Percentiles rank a stretch among this genome's conserved stretches.
These are phyloP conservation scores for Pyrus betulifolia DNA, from an alignment of 306 rosid species.

Conservation along the genomic window DNA sequence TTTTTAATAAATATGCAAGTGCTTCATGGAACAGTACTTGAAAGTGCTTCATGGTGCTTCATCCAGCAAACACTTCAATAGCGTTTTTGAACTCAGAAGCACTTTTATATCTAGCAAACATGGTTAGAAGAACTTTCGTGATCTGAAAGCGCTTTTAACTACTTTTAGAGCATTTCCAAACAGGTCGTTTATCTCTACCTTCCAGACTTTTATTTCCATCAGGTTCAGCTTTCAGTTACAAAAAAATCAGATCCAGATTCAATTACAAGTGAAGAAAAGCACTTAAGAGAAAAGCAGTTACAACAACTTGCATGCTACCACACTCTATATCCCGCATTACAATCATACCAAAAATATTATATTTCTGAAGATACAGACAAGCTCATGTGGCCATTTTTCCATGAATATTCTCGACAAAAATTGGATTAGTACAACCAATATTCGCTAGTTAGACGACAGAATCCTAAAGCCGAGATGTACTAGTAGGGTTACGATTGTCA, in stretches of 20 bases:
- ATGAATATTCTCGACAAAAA: neutral
- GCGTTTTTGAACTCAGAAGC: neutral
- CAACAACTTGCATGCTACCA: neutral
- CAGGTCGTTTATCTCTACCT: neutral
- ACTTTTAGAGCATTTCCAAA: too few species aligned
- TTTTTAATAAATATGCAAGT: too few species aligned
- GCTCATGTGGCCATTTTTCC: neutral
- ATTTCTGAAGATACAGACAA: neutral
- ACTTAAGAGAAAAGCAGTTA: neutral
- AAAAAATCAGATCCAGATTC: too few species aligned
- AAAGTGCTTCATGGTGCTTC: too few species aligned
- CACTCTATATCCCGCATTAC: neutral
- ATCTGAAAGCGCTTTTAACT: too few species aligned
- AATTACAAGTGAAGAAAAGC: neutral
- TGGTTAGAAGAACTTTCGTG: too few species aligned
- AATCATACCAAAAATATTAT: neutral
- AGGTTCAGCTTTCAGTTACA: neutral
- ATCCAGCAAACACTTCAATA: too few species aligned
- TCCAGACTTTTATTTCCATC: neutral
- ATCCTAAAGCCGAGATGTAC: constrained; percentile 36
- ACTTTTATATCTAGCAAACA: neutral
- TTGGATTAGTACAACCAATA: neutral
- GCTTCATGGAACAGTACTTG: too few species aligned
- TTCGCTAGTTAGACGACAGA: constrained; percentile 30
- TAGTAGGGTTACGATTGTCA: constrained; percentile 47